A percentile compares a stretch with the other conserved stretches of the same genome.
phyloP scores from a whole-genome alignment of 2,329 filamentous ascomycete species.

The Botrytis tulipae region DNA sequence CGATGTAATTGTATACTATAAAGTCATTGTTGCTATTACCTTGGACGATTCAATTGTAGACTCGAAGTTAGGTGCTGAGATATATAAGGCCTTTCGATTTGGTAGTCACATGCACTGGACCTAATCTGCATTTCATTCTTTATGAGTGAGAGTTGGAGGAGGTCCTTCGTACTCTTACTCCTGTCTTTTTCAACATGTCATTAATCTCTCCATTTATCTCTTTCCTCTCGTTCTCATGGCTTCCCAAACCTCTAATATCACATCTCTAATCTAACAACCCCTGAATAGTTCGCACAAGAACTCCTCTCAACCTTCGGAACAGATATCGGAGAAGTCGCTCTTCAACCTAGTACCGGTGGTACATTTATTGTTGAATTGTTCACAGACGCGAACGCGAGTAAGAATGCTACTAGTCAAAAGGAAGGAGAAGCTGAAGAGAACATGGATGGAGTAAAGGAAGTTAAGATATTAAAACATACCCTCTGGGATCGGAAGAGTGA shows the following conservation, averaged over 20 bases:
- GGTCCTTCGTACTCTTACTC: not conserved
- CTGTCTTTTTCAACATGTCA: not conserved
- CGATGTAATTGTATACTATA: not conserved
- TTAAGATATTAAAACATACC: constrained; percentile 48
- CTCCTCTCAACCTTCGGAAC: constrained; percentile 89
- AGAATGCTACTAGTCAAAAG: not conserved
- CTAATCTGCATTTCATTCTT: not conserved
- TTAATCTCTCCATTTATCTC: not conserved
- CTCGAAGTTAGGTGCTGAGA: not conserved
- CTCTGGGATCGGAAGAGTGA: constrained; percentile 88
- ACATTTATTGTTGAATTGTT: constrained; percentile 73
- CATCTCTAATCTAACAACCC: not conserved
- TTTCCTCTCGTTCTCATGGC: not conserved
- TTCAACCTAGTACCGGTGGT: constrained; percentile 82
- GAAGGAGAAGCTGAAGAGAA: not conserved
- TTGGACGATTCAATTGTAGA: not conserved
- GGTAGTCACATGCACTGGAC: not conserved
- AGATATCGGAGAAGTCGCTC: constrained; percentile 78
- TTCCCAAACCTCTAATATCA: not conserved
- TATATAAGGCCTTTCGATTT: not conserved
- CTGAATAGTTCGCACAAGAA: constrained; percentile 79
- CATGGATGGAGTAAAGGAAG: constrained; percentile 25
- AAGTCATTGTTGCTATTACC: not conserved
- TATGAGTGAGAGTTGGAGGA: not conserved
- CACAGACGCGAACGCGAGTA: constrained; percentile 29